These are phyloP conservation scores for Cylindrotheca closterium DNA, from an alignment of 108 stramenopile species.

Conservation along the genomic window DNA sequence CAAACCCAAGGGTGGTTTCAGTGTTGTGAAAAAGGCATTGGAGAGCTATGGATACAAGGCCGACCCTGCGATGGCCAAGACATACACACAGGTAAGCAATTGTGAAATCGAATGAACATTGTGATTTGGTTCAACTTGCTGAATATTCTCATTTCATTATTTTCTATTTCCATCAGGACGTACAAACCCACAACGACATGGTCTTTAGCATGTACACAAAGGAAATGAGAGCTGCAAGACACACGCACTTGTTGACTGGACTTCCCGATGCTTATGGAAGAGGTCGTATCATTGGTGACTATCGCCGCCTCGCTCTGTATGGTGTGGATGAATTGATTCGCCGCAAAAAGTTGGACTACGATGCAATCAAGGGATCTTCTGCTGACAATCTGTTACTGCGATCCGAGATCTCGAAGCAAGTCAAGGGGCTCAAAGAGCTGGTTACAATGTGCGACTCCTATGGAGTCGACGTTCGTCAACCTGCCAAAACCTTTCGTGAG, in stretches of 20 bases:
- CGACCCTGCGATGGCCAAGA: slow-evolving; percentile 41
- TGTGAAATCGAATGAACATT: too few species aligned
- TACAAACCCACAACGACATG: slow-evolving; percentile 65
- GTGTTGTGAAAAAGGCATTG: slow-evolving; percentile 47
- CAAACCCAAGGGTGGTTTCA: slow-evolving; percentile 66
- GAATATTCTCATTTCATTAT: neutral
- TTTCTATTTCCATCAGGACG: slow-evolving; percentile 22
- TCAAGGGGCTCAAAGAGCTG: slow-evolving; percentile 52
- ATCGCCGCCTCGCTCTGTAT: slow-evolving; percentile 62
- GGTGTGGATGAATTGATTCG: slow-evolving; percentile 62
- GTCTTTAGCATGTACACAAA: slow-evolving; percentile 69
- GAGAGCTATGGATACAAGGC: slow-evolving; percentile 59
- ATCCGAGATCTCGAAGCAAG: slow-evolving; percentile 52
- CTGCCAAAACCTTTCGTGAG: slow-evolving; percentile 53
- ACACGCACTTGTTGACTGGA: slow-evolving; percentile 66
- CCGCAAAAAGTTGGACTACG: slow-evolving; percentile 55
- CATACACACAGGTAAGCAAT: slow-evolving; percentile 32
- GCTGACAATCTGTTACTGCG: slow-evolving; percentile 47
- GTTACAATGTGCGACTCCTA: slow-evolving; percentile 55
- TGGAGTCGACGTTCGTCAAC: slow-evolving; percentile 51
- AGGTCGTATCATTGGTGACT: slow-evolving; percentile 67
- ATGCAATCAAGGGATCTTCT: slow-evolving; percentile 36
- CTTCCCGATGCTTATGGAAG: slow-evolving; percentile 70
- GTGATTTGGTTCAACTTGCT: too few species aligned
- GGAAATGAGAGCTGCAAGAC: slow-evolving; percentile 57